phyloP scores from a whole-genome alignment of 2,329 filamentous ascomycete genomes.

The Ophiostoma perfectum region DNA sequence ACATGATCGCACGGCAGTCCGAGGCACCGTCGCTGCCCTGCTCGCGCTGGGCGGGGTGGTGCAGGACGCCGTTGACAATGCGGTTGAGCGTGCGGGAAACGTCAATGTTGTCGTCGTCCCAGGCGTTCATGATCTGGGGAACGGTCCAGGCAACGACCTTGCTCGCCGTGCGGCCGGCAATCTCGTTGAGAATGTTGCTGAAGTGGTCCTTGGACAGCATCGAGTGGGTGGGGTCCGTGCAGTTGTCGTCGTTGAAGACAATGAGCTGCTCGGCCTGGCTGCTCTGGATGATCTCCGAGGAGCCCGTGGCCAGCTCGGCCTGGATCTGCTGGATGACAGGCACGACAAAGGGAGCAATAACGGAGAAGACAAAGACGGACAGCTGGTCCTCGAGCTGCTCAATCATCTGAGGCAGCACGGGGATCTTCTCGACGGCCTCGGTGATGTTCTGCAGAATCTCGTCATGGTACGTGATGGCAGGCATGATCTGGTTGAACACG shows the following conservation, averaged over 20 bases:
- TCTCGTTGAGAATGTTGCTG: conserved; percentile 80
- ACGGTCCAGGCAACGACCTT: conserved; percentile 78
- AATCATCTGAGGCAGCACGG: conserved; percentile 74
- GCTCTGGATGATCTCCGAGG: conserved; percentile 79
- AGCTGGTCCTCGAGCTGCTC: conserved; percentile 84
- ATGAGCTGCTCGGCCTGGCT: conserved; percentile 78
- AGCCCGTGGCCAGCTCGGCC: conserved; percentile 77
- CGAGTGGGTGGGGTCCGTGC: conserved; percentile 80
- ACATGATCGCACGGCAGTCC: conserved; percentile 73
- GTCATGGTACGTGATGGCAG: conserved; percentile 86
- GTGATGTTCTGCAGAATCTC: conserved; percentile 75
- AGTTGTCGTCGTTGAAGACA: conserved; percentile 75
- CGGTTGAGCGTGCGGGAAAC: conserved; percentile 64
- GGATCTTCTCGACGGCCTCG: conserved; percentile 75
- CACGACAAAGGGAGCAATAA: conserved; percentile 81
- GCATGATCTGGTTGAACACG: conserved; percentile 74
- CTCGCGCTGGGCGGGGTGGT: conserved; percentile 76
- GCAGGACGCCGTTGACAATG: conserved; percentile 77
- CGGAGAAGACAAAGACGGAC: conserved; percentile 83
- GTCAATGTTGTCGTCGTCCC: conserved; percentile 71
- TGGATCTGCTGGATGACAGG: conserved; percentile 85
- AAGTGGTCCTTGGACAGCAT: conserved; percentile 98
- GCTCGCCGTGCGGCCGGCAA: conserved; percentile 76
- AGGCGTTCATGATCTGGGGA: conserved; percentile 80
- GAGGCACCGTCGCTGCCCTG: conserved; percentile 62